Evolutionary conservation across 768 basidiomycete genomes (phyloP).

Genomic region (Butyriboletus loyo): DNA sequence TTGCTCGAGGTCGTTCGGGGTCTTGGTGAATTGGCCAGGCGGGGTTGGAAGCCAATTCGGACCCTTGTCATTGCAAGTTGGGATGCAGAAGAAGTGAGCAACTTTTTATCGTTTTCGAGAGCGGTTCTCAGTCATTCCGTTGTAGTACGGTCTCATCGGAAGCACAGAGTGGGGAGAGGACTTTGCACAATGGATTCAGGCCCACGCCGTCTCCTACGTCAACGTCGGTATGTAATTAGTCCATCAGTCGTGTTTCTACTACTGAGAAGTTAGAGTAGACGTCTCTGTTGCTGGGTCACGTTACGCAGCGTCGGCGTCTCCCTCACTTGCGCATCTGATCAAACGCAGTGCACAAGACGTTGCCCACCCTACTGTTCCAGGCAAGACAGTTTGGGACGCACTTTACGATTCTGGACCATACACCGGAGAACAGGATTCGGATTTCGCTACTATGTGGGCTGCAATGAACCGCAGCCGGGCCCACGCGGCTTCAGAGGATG

Average conservation of each 20-base stretch:
- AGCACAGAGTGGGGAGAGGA: constrained; percentile 95
- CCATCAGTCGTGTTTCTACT: not conserved
- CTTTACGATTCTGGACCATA: constrained; percentile 52
- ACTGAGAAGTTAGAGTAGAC: constrained; percentile 34
- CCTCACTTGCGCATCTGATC: constrained; percentile 62
- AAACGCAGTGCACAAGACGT: constrained; percentile 51
- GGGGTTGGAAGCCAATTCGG: constrained; percentile 64
- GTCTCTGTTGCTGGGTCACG: constrained; percentile 53
- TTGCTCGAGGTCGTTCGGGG: constrained; percentile 55
- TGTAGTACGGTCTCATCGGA: constrained; percentile 69
- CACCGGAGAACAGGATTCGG: constrained; percentile 39
- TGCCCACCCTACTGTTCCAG: constrained; percentile 51
- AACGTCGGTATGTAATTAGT: constrained; percentile 55
- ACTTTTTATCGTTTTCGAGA: not conserved
- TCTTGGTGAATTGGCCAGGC: constrained; percentile 44
- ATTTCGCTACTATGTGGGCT: constrained; percentile 41
- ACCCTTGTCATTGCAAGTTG: constrained; percentile 74
- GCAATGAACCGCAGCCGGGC: constrained; percentile 28
- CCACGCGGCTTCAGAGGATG: constrained; percentile 21
- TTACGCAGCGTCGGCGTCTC: constrained; percentile 51
- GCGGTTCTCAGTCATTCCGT: not conserved
- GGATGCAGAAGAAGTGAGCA: constrained; percentile 67
- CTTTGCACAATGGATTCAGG: constrained; percentile 74
- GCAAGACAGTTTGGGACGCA: constrained; percentile 59
- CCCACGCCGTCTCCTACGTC: constrained; percentile 81